Conservation (phyloP, 768 basidiomycete genomes). For the Boletus sp. region DNA sequence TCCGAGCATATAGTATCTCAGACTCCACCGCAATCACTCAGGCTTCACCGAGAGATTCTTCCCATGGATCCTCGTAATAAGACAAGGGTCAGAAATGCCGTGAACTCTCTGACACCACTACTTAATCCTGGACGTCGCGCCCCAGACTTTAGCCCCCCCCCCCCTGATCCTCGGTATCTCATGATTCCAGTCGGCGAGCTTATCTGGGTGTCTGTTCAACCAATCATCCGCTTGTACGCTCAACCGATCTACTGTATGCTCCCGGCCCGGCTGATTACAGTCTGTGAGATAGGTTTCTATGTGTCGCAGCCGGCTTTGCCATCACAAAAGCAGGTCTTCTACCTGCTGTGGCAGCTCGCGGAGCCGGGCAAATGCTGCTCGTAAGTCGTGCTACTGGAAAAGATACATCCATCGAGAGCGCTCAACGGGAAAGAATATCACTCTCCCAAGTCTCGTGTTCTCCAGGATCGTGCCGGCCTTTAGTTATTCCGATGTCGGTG, state of each 20-base stretch:
- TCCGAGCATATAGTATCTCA: not conserved
- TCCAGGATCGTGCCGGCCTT: slow-evolving; percentile 71
- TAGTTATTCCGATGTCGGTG: slow-evolving; percentile 49
- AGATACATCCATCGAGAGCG: not conserved
- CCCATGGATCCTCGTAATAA: not conserved
- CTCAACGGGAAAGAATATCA: slow-evolving; percentile 42
- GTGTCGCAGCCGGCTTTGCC: slow-evolving; percentile 51
- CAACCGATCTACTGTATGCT: not conserved
- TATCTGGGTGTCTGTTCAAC: slow-evolving; percentile 62
- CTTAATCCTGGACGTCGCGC: slow-evolving; percentile 1
- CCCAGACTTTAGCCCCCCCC: not conserved
- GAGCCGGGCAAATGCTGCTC: slow-evolving; percentile 59
- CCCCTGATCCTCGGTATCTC: not conserved
- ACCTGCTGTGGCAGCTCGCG: slow-evolving; percentile 53
- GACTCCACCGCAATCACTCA: too few species aligned
- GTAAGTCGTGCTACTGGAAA: slow-evolving; percentile 24
- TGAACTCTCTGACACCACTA: not conserved
- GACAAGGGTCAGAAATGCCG: not conserved
- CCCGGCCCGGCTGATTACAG: not conserved
- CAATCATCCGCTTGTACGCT: slow-evolving; percentile 56
- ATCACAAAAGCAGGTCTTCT: slow-evolving; percentile 62
- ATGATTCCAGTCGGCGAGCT: slow-evolving; percentile 41
- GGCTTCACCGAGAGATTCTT: not conserved
- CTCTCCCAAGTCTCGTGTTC: slow-evolving; percentile 63
- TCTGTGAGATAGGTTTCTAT: slow-evolving; percentile 43